Conservation (phyloP, 2,329 filamentous ascomycete genomes). For the Epicoccum nigrum region DNA sequence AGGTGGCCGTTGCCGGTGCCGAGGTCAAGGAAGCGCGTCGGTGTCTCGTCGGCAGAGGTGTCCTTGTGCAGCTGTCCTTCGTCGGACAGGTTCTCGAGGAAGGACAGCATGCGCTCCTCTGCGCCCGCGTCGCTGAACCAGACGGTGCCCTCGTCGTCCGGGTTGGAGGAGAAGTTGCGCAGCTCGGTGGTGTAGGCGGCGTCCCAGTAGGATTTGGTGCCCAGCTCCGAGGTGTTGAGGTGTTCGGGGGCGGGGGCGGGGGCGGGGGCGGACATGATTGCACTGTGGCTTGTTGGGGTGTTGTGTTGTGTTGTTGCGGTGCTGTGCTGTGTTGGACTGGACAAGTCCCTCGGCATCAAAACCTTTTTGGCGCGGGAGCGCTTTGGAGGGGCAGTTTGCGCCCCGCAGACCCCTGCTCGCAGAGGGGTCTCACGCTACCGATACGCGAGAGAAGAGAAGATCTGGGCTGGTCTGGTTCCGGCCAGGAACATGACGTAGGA, state of each 20-base stretch:
- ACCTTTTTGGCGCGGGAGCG: too few relatives aligned
- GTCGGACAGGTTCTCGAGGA: constrained; percentile 61
- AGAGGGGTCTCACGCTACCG: too few relatives aligned
- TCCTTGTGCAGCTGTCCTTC: constrained; percentile 53
- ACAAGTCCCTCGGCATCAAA: constrained; percentile 3
- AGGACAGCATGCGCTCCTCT: constrained; percentile 77
- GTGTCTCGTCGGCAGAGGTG: constrained; percentile 26
- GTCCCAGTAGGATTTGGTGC: constrained; percentile 75
- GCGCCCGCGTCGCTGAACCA: constrained; percentile 97
- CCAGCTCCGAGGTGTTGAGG: constrained; percentile 79
- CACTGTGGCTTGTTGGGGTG: background rate
- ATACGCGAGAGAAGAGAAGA: background rate
- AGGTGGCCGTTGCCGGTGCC: constrained; percentile 94
- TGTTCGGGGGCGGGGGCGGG: constrained; percentile 34
- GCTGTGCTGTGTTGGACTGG: background rate
- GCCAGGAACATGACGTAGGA: constrained; percentile 3
- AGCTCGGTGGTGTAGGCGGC: constrained; percentile 74
- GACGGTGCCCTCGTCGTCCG: constrained; percentile 81
- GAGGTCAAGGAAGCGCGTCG: constrained; percentile 75
- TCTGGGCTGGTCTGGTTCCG: background rate
- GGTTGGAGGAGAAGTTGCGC: constrained; percentile 72
- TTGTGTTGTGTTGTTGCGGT: background rate
- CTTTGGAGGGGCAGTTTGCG: background rate
- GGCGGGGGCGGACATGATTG: constrained; percentile 28
- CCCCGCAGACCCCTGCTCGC: background rate